Percentiles rank a stretch among this genome's conserved stretches.
Evolutionary conservation across 2,329 filamentous ascomycete genomes (phyloP).

Genomic region (Sporothrix globosa): DNA sequence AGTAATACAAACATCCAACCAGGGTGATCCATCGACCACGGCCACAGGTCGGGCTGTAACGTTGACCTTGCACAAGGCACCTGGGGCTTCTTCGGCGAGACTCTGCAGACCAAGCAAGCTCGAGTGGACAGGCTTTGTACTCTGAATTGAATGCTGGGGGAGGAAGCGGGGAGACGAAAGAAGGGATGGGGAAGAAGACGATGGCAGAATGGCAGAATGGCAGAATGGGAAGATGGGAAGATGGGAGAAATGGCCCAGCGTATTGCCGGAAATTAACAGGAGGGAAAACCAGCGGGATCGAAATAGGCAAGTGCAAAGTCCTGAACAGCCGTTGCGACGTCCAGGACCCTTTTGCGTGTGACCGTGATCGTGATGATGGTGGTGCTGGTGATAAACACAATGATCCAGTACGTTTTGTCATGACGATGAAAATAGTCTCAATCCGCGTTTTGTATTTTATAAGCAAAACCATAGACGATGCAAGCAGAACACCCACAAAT

Average conservation of each 20-base stretch:
- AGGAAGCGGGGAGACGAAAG: not conserved
- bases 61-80: not conserved
- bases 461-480: too few species aligned
- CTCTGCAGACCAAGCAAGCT: conserved; percentile 9
- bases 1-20: not conserved
- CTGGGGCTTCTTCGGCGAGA: conserved; percentile 20
- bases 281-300: not conserved
- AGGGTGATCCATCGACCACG: not conserved
- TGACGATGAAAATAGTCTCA: too few species aligned
- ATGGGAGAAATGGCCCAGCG: not conserved
- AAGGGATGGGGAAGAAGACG: not conserved
- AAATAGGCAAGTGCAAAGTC: not conserved
- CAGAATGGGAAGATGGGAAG: not conserved
- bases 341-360: not conserved
- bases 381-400: not conserved
- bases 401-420: too few species aligned
- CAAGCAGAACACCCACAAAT: too few species aligned
- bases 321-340: not conserved
- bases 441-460: too few species aligned
- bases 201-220: not conserved
- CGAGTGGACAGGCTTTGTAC: not conserved
- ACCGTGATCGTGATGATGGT: not conserved
- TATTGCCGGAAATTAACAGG: not conserved
- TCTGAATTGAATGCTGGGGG: not conserved
- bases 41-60: conserved; percentile 1